These are phyloP conservation scores for Citrus inodora DNA, from an alignment of 345 rosid genomes.

Conservation along the genomic window DNA sequence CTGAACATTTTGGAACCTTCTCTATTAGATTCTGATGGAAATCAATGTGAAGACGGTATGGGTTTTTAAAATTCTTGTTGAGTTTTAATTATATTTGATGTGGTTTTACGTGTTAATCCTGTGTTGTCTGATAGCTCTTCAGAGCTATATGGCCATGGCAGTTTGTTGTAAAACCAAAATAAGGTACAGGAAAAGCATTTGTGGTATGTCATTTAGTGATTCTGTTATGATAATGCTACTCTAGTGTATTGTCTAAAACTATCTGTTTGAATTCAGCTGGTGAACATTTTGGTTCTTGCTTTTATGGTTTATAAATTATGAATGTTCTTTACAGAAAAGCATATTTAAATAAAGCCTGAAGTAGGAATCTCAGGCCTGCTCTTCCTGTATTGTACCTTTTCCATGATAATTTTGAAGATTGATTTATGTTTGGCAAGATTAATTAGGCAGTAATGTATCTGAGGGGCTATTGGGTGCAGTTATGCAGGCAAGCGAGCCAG, in stretches of 20 bases:
- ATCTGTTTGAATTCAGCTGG: neutral
- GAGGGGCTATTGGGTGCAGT: constrained; percentile 28
- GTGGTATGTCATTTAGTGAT: neutral
- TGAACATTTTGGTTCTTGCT: neutral
- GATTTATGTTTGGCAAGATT: neutral
- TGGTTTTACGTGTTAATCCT: neutral
- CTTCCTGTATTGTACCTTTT: neutral
- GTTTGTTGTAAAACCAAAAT: neutral
- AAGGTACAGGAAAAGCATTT: neutral
- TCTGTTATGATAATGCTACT: neutral
- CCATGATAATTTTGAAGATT: neutral
- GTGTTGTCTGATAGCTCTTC: neutral
- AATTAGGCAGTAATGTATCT: neutral
- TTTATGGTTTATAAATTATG: neutral
- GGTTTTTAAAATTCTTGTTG: neutral
- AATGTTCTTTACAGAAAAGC: neutral
- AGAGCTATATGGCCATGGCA: neutral
- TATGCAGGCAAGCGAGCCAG: constrained; percentile 38
- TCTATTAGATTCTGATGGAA: constrained; percentile 20
- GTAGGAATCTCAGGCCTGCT: neutral
- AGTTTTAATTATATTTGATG: no score
- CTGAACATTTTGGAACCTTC: constrained; percentile 29
- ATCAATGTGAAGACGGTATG: constrained; percentile 29
- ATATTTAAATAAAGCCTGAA: neutral
- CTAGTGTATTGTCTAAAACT: neutral